These are phyloP conservation scores for Kurtzmaniella natalensis DNA, from an alignment of 1,139 yeast genomes.

Conservation along the genomic window DNA sequence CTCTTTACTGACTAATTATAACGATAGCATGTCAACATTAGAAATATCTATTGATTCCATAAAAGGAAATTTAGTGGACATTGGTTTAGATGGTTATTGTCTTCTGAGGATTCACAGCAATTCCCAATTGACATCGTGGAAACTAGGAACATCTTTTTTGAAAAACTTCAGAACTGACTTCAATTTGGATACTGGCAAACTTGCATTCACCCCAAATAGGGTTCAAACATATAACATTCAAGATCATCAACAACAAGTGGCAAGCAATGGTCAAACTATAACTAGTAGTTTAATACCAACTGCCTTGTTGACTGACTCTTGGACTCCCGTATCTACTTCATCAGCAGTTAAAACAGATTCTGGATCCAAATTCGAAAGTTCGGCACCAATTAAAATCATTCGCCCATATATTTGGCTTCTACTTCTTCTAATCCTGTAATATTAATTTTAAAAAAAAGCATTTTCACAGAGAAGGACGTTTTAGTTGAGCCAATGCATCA, in stretches of 20 bases:
- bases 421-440: too few species aligned
- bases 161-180: constrained; percentile 56
- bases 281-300: too few species aligned
- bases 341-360: too few species aligned
- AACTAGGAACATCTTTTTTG: constrained; percentile 61
- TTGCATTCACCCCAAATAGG: constrained; percentile 47
- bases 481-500: too few species aligned
- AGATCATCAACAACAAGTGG: too few species aligned
- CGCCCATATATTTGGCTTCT: too few species aligned
- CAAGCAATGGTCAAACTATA: not conserved
- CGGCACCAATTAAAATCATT: too few species aligned
- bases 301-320: too few species aligned
- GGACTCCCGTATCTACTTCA: too few species aligned
- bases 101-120: constrained; percentile 65
- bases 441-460: too few species aligned
- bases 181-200: constrained; percentile 43
- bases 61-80: constrained; percentile 42
- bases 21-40: constrained; percentile 42
- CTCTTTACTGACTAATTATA: constrained; percentile 23
- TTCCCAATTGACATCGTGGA: constrained; percentile 31
- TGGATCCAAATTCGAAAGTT: not conserved
- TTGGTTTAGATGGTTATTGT: constrained; percentile 46
- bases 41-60: constrained; percentile 42
- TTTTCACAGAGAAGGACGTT: too few species aligned
- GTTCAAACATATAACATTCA: not conserved